A percentile compares a stretch with the other conserved stretches of the same genome.
Conservation (phyloP, 306 rosid species). For the Herpetospermum pedunculosum region DNA sequence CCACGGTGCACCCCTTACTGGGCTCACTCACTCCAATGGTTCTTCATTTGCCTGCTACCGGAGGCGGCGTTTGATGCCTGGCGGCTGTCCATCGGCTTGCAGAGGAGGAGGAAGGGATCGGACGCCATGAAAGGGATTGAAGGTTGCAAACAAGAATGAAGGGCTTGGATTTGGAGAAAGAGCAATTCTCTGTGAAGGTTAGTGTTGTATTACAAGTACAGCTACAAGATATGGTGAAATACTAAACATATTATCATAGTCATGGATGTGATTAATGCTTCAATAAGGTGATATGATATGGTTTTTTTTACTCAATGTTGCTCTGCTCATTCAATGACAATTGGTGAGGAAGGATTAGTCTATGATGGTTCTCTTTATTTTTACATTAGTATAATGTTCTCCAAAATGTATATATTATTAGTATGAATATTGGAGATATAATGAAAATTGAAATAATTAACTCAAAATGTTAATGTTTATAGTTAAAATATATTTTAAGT, state of each 20-base stretch:
- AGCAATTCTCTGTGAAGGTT: background rate
- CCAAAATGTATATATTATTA: too few relatives aligned
- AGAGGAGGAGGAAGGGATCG: background rate
- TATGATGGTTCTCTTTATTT: too few relatives aligned
- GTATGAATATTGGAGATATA: too few relatives aligned
- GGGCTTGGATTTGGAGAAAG: background rate
- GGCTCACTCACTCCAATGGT: constrained; percentile 60
- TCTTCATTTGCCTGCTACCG: constrained; percentile 29
- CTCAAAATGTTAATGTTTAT: too few relatives aligned
- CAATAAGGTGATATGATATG: background rate
- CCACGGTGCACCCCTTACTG: constrained; percentile 54
- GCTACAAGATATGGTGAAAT: background rate
- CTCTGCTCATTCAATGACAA: too few relatives aligned
- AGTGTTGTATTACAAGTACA: background rate
- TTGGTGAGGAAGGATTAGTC: too few relatives aligned
- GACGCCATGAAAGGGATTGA: background rate
- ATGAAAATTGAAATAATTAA: too few relatives aligned
- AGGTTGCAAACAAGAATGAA: background rate
- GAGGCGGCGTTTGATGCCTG: constrained; percentile 41
- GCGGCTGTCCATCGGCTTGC: constrained; percentile 46
- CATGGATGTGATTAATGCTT: background rate
- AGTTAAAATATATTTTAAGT: too few relatives aligned
- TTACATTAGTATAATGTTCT: too few relatives aligned
- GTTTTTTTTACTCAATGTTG: too few relatives aligned
- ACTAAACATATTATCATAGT: background rate